phyloP scores from a whole-genome alignment of 2,329 filamentous ascomycete species.

The Cladosporium sp. region DNA sequence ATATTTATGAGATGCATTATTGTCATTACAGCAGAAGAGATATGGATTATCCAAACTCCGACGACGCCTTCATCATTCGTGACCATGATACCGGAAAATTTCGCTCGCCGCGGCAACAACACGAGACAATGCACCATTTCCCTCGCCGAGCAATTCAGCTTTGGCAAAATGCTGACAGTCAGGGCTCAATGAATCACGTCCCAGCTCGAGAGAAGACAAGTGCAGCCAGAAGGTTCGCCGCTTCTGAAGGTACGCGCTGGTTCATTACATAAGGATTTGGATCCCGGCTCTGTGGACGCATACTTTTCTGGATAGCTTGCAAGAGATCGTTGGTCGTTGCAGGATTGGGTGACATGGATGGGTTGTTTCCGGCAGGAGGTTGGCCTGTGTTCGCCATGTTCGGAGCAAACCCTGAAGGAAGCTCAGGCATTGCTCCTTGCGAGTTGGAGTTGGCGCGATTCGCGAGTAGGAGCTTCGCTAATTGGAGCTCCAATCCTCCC shows the following conservation, averaged over 20 bases:
- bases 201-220: neutral
- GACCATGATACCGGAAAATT: neutral
- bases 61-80: neutral
- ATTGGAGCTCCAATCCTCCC: neutral
- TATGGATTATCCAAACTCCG: neutral
- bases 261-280: neutral
- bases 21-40: neutral
- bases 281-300: neutral
- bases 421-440: neutral
- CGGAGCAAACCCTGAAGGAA: neutral
- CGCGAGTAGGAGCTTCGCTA: constrained; percentile 2
- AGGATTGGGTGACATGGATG: neutral
- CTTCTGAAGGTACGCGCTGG: constrained; percentile 1
- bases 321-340: neutral
- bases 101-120: neutral
- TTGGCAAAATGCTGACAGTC: neutral
- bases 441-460: constrained; percentile 4
- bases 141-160: neutral
- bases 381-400: neutral
- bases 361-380: neutral
- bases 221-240: neutral
- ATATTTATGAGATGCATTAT: neutral
- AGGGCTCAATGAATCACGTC: neutral
- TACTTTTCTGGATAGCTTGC: constrained; percentile 5
- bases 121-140: neutral